Evolutionary conservation across 768 basidiomycete species (phyloP).

Genomic region (Phlebiopsis flavidoalba): DNA sequence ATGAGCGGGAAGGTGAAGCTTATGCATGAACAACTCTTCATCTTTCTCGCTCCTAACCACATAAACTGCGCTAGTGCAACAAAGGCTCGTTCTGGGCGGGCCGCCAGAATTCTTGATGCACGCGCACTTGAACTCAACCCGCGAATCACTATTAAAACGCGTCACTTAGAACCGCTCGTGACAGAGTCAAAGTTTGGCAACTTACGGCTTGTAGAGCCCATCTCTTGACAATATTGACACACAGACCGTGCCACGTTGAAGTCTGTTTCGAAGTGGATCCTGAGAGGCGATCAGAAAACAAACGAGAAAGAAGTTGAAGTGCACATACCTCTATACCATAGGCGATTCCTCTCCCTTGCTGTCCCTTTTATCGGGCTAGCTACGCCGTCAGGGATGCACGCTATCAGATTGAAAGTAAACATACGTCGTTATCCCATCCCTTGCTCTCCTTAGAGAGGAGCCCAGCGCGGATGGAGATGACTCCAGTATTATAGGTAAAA

Average conservation of each 20-base stretch:
- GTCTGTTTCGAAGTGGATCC: slow-evolving; percentile 96
- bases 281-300: slow-evolving; percentile 25
- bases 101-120: slow-evolving; percentile 77
- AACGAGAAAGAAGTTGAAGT: background rate
- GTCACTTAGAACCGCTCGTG: background rate
- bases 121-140: slow-evolving; percentile 99
- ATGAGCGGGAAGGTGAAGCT: slow-evolving; percentile 42
- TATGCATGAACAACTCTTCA: slow-evolving; percentile 51
- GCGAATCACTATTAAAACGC: slow-evolving; percentile 70
- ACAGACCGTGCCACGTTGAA: slow-evolving; percentile 96
- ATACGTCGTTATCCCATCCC: slow-evolving; percentile 91
- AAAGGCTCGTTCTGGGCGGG: slow-evolving; percentile 76
- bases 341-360: slow-evolving; percentile 82
- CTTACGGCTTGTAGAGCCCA: slow-evolving; percentile 88
- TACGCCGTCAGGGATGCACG: background rate
- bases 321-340: slow-evolving; percentile 86
- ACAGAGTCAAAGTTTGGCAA: background rate
- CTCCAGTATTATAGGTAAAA: slow-evolving; percentile 87
- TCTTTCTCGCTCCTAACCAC: slow-evolving; percentile 85
- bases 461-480: slow-evolving; percentile 87
- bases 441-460: slow-evolving; percentile 86
- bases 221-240: slow-evolving; percentile 96
- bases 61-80: slow-evolving; percentile 83
- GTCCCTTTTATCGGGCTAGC: slow-evolving; percentile 49
- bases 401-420: slow-evolving; percentile 22